phyloP scores from a whole-genome alignment of 1,139 yeast genomes.

The Diutina neorugosa region DNA sequence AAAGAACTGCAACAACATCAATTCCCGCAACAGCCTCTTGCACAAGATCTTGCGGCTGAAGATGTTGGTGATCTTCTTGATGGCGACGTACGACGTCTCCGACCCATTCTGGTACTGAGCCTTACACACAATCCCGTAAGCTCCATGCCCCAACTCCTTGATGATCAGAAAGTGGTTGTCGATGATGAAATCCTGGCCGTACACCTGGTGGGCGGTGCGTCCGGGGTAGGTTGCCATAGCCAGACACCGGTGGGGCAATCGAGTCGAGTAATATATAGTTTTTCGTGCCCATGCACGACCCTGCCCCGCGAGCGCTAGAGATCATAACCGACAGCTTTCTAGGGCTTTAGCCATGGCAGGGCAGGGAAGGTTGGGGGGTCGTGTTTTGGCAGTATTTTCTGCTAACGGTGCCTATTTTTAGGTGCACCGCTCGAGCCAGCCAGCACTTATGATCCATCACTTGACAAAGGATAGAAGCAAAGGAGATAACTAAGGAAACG shows the following conservation, averaged over 20 bases:
- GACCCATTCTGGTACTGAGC: conserved; percentile 75
- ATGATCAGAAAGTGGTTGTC: conserved; percentile 77
- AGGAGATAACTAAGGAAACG: too few relatives aligned
- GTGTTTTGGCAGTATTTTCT: background rate
- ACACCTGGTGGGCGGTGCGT: conserved; percentile 43
- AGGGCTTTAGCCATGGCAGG: background rate
- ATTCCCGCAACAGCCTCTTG: conserved; percentile 80
- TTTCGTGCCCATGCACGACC: background rate
- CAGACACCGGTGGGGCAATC: background rate
- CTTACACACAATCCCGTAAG: conserved; percentile 92
- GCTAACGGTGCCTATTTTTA: background rate
- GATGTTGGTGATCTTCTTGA: conserved; percentile 86
- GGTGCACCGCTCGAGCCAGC: background rate
- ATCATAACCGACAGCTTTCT: background rate
- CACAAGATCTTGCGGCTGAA: conserved; percentile 81
- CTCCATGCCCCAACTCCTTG: conserved; percentile 93
- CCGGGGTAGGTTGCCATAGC: conserved; percentile 11
- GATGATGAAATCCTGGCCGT: conserved; percentile 81
- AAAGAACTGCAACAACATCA: conserved; percentile 79
- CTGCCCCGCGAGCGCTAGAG: background rate
- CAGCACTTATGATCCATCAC: too few relatives aligned
- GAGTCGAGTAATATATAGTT: background rate
- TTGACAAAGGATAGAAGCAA: too few relatives aligned
- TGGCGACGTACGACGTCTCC: conserved; percentile 56
- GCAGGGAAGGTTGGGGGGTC: background rate